Conservation (phyloP, 2,329 filamentous ascomycete genomes). For the Paramyrothecium sp. region DNA sequence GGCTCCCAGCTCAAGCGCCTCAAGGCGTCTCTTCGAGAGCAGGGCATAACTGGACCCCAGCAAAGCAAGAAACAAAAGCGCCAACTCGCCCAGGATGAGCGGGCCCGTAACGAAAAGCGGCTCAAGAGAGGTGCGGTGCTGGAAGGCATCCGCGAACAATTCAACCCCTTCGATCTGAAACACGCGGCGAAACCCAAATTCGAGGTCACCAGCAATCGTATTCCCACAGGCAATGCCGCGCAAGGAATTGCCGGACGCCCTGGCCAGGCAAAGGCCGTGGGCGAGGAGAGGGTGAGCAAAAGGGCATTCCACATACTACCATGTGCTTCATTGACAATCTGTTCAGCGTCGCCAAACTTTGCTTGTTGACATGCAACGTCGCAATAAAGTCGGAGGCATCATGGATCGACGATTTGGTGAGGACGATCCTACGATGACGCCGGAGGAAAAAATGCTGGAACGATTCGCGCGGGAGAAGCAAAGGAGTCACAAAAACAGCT, state of each 20-base stretch:
- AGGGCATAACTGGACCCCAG: slow-evolving; percentile 86
- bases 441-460: slow-evolving; percentile 88
- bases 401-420: slow-evolving; percentile 94
- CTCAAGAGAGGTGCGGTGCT: slow-evolving; percentile 76
- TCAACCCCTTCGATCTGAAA: slow-evolving; percentile 97
- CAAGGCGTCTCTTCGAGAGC: slow-evolving; percentile 84
- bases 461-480: slow-evolving; percentile 89
- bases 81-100: slow-evolving; percentile 65
- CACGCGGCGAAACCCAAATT: slow-evolving; percentile 81
- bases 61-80: slow-evolving; percentile 95
- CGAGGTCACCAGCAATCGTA: slow-evolving; percentile 70
- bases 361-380: slow-evolving; percentile 82
- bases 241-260: slow-evolving; percentile 71
- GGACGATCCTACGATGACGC: slow-evolving; percentile 88
- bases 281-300: slow-evolving; percentile 73
- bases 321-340: slow-evolving; percentile 8
- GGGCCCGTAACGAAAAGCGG: slow-evolving; percentile 67
- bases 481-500: slow-evolving; percentile 70
- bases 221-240: slow-evolving; percentile 47
- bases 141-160: slow-evolving; percentile 85
- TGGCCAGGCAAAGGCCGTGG: slow-evolving; percentile 78
- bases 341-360: slow-evolving; percentile 73
- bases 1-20: slow-evolving; percentile 96
- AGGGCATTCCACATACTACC: neutral
- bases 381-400: slow-evolving; percentile 90